Base-by-base conservation (phyloP, 192 early-diverging fungal genomes). In the Linnemannia schmuckeri region DNA sequence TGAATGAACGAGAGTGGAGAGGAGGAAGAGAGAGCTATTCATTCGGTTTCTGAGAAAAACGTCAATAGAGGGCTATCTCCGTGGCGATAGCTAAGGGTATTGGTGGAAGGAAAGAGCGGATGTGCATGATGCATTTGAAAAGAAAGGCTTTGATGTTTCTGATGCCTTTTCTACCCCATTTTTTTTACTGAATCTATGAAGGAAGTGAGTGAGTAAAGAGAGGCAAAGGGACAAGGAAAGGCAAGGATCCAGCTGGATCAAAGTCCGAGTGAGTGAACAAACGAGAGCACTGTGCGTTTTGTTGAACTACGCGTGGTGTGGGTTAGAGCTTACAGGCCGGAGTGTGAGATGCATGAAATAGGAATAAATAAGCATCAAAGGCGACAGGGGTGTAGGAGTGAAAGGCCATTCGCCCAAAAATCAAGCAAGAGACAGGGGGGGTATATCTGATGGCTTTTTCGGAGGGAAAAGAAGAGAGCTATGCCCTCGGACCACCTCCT, bases 81-180 rank as follows among this genome's bases (percentile, higher is more conserved):
- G 30, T 66, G 30, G 61, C 61, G 61, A 66, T 66, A 66, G 33
- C 9, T 15, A 9, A 27, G 33, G 61, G 61, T 4, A 66, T 66
- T 66, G 61, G 61, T 66, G 8, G n/a, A 66, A 24, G 27, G 30
- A 10, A 66, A 15, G 61, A 33, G 30, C 30, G 13, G 33, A 30
- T 33, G 61, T 33, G 55, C 30, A 33, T 66, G 8, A 66, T 30
- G 3, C 55, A 57, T 27, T n/a, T 24, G 27, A 30, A 4, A 61
- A 6, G 57, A 61, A 66, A 33, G 9, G 12, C 3, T 2, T 30
- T 13, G 8, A 27, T 30, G 27, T 63, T 27, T 57, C n/a, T 27
- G 24, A n/a, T 12, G 12, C 61, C 61, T 63, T 57, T 66, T 66
- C 61, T 66, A 66, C 61, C 61, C 61, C 61, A 66, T 66, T 66